Conservation (phyloP, 768 basidiomycete genomes). For the Trametes meyenii region DNA sequence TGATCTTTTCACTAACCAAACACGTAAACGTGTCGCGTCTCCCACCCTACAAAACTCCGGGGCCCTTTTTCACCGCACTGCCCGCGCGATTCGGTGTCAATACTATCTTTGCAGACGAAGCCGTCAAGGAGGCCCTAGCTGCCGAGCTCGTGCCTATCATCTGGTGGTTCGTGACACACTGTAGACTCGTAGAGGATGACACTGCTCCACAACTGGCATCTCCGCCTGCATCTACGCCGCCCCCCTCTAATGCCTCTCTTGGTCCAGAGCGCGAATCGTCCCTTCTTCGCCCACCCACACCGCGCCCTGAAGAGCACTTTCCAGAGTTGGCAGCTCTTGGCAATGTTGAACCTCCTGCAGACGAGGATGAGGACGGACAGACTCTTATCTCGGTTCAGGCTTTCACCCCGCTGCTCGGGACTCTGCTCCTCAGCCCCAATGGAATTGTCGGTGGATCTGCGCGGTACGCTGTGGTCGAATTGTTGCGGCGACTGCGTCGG, state of each 20-base stretch:
- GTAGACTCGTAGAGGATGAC: constrained; percentile 34
- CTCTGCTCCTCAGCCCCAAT: constrained; percentile 82
- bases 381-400: constrained; percentile 74
- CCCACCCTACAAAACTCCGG: constrained; percentile 10
- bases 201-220: constrained; percentile 6
- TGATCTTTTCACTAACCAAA: constrained; percentile 15
- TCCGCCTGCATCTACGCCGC: constrained; percentile 16
- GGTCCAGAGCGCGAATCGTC: not conserved
- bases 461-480: constrained; percentile 74
- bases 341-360: constrained; percentile 41
- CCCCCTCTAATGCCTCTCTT: not conserved
- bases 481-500: constrained; percentile 69
- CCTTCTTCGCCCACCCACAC: constrained; percentile 4
- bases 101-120: constrained; percentile 60
- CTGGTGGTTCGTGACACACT: constrained; percentile 86
- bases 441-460: constrained; percentile 71
- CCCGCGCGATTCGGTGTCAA: constrained; percentile 1
- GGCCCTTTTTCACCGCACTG: constrained; percentile 11
- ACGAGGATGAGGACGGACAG: constrained; percentile 11
- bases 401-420: constrained; percentile 91
- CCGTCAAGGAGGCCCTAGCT: constrained; percentile 86
- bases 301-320: not conserved
- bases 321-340: constrained; percentile 29
- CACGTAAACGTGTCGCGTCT: constrained; percentile 9
- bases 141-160: constrained; percentile 78